Base-by-base conservation (phyloP, 225 moss, liverwort and hornwort species). In the Thuidium tamariscinum region DNA sequence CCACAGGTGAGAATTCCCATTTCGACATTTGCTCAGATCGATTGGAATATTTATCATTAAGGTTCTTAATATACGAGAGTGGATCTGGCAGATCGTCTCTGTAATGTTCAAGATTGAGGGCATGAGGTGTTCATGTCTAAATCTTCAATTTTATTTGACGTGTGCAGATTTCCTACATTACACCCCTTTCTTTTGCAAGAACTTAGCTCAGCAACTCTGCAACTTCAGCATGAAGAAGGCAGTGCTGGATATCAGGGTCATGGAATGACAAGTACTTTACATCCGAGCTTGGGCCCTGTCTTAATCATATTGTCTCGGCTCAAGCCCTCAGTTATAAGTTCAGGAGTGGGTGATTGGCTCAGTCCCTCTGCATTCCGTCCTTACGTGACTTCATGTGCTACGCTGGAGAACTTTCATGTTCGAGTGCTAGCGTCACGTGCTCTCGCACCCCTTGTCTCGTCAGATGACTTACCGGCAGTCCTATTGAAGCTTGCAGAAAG, bases 301-400 rank as follows among this genome's bases (percentile, higher is more conserved):
- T 89, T 99, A 87, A 96, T 99, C 68, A 95, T 97, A 81, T 82
- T 99, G 65, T 99, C 99, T 87, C 95, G 99, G 29, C 93, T 99
- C 21, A 99, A 99, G 86, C 99, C 99, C 70, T 99, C 97, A 14
- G 92, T 97, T 65, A 96, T 97, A 82, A 97, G 94, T 82, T 90
- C 95, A 85, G 94, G 96, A 85, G 99, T 94, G 48, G 95, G 96
- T 80, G 99, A 97, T 80, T 99, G 99, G 99, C 78, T 99, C 34
- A 99, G 96, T 86, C 96, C 99, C 84, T 95, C 99, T 81, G 99
- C 97, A 5, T 99, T 99, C 85, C 96, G 96, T 82, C 96, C 97
- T 74, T 97, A 93, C 48, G 95, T 99, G 77, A 93, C 94, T 27
- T 93, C 94, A 74, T 99, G 99, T 90, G 99, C 99, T 39, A 99